phyloP scores from a whole-genome alignment of 257 asterid genomes.

The Solanum paucissectum region DNA sequence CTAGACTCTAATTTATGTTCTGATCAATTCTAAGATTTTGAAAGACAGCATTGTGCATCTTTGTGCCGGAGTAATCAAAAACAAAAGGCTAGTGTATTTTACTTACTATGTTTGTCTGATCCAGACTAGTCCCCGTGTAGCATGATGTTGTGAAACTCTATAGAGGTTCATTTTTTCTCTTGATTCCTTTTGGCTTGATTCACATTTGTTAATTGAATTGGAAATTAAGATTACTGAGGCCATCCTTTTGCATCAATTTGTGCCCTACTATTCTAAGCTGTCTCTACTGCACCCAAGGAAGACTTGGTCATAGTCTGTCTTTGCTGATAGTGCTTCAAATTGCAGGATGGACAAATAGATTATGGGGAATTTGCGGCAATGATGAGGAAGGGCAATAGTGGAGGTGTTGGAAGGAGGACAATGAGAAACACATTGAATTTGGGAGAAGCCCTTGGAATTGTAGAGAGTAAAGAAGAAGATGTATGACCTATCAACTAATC shows the following conservation, averaged over 20 bases:
- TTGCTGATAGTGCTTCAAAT: not conserved
- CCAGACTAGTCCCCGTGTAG: not conserved
- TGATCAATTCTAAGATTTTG: not conserved
- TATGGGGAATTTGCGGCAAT: conserved; percentile 37
- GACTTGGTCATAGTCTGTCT: not conserved
- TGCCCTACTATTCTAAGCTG: not conserved
- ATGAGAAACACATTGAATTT: conserved; percentile 26
- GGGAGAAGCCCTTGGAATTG: conserved; percentile 27
- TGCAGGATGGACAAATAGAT: conserved; percentile 41
- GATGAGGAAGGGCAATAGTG: conserved; percentile 39
- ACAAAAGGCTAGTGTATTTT: not conserved
- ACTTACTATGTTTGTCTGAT: not conserved
- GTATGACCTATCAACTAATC: not conserved
- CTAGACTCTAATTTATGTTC: not conserved
- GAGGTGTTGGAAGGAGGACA: conserved; percentile 34
- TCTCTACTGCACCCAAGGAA: not conserved
- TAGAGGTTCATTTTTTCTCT: not conserved
- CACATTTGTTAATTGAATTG: not conserved
- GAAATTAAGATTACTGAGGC: not conserved
- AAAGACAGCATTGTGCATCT: not conserved
- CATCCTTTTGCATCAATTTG: not conserved
- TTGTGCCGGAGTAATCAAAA: not conserved
- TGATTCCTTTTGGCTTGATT: not conserved
- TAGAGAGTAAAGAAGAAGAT: conserved; percentile 3
- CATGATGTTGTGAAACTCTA: not conserved